Percentiles rank a stretch among this genome's conserved stretches.
Conservation (phyloP, 208 protist genomes). For the Acanthamoeba lenticulata region DNA sequence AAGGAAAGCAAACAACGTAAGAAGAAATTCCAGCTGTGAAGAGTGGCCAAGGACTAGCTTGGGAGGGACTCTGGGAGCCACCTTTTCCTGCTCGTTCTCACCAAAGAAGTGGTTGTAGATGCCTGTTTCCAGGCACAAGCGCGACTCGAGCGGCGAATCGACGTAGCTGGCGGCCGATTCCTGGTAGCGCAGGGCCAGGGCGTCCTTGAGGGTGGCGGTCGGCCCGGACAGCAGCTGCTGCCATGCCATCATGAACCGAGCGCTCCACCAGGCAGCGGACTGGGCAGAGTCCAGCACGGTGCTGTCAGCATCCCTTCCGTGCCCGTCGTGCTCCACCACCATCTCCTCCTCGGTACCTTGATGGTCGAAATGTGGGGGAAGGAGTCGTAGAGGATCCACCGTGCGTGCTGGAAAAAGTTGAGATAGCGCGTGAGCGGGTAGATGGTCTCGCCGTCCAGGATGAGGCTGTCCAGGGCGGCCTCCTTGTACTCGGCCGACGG, state of each 20-base stretch:
- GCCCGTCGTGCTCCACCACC: too few species aligned
- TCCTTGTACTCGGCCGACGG: slow-evolving; percentile 2
- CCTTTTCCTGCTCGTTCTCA: background rate
- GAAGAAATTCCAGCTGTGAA: too few species aligned
- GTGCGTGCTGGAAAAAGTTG: background rate
- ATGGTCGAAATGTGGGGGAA: background rate
- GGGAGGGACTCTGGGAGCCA: too few species aligned
- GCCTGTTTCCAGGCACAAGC: background rate
- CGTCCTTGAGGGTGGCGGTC: slow-evolving; percentile 10
- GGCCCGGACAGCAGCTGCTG: slow-evolving; percentile 27
- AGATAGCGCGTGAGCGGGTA: slow-evolving; percentile 16
- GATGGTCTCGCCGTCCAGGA: slow-evolving; percentile 9
- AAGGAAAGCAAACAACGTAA: background rate
- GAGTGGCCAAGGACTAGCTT: background rate
- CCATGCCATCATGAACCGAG: background rate
- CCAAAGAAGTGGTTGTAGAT: slow-evolving; percentile 20
- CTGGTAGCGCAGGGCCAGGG: slow-evolving; percentile 24
- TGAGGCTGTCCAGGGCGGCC: background rate
- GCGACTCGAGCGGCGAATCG: background rate
- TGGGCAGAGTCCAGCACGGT: too few species aligned
- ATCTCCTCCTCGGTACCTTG: too few species aligned
- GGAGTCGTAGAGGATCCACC: background rate
- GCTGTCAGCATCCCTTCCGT: too few species aligned
- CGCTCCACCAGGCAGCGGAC: slow-evolving; percentile 38
- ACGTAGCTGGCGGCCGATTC: slow-evolving; percentile 3